Conservation (phyloP, 1,284 basidiomycete species). For the Moesziomyces parantarcticus region DNA sequence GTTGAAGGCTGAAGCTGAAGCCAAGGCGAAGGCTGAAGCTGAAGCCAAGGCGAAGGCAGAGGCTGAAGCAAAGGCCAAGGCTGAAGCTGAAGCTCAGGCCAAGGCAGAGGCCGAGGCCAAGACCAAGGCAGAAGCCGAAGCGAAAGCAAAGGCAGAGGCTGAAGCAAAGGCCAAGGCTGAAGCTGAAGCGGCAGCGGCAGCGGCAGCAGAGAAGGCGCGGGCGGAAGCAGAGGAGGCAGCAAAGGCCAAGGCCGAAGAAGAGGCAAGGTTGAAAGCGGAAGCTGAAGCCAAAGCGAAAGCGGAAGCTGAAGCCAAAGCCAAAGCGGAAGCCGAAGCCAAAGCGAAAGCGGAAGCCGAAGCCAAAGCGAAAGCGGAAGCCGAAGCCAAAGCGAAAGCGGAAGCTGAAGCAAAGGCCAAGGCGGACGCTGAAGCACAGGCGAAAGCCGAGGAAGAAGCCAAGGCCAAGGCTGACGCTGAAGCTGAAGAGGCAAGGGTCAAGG, state of each 20-base stretch:
- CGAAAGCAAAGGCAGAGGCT: conserved; percentile 5
- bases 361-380: neutral
- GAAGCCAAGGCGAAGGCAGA: conserved; percentile 10
- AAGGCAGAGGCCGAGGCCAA: conserved; percentile 7
- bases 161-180: neutral
- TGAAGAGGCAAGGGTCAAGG: conserved; percentile 3
- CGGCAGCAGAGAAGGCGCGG: too few relatives aligned
- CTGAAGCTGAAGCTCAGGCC: conserved; percentile 1
- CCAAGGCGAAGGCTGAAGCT: conserved; percentile 1
- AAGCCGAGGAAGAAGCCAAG: conserved; percentile 5
- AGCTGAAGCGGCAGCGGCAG: neutral
- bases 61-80: conserved; percentile 10
- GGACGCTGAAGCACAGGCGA: conserved; percentile 5
- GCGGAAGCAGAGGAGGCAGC: conserved; percentile 3
- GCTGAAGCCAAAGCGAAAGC: neutral
- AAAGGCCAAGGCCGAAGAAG: neutral
- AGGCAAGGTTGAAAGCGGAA: neutral
- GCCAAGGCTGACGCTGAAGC: conserved; percentile 2
- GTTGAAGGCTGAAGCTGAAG: conserved; percentile 3
- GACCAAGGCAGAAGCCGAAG: conserved; percentile 2
- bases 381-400: neutral
- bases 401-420: conserved; percentile 3
- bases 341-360: conserved; percentile 8
- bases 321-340: conserved; percentile 1
- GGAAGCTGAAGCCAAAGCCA: neutral